These are phyloP conservation scores for Cercospora berteroae DNA, from an alignment of 2,329 filamentous ascomycete species.

Conservation along the genomic window DNA sequence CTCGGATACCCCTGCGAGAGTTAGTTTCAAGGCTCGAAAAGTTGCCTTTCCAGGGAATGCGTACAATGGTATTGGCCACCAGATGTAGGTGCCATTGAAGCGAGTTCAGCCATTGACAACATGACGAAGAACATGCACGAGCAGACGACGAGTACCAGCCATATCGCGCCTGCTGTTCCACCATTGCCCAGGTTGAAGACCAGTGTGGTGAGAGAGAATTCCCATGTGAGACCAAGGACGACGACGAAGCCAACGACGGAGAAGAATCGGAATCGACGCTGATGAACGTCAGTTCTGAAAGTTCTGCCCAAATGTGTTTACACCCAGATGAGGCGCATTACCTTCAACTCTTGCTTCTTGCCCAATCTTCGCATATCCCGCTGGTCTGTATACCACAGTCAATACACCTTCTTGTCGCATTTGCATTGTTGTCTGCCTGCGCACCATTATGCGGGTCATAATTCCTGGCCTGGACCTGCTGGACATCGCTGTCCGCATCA, in stretches of 20 bases:
- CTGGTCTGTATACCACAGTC: slow-evolving; percentile 19
- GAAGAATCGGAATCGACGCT: slow-evolving; percentile 34
- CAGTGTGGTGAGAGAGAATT: slow-evolving; percentile 25
- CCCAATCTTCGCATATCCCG: slow-evolving; percentile 27
- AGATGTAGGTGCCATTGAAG: slow-evolving; percentile 55
- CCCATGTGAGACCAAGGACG: slow-evolving; percentile 32
- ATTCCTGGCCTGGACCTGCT: slow-evolving; percentile 22
- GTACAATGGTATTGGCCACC: slow-evolving; percentile 48
- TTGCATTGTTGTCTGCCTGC: neutral
- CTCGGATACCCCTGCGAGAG: slow-evolving; percentile 42
- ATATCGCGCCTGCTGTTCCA: slow-evolving; percentile 55
- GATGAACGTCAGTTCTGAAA: slow-evolving; percentile 11
- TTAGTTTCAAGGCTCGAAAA: neutral
- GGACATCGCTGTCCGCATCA: slow-evolving; percentile 23
- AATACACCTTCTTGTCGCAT: neutral
- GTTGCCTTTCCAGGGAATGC: slow-evolving; percentile 31
- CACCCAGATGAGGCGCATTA: neutral
- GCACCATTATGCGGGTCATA: slow-evolving; percentile 26
- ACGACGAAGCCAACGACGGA: slow-evolving; percentile 33
- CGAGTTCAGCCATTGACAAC: slow-evolving; percentile 51
- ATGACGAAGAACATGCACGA: slow-evolving; percentile 33
- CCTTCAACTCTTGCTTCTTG: slow-evolving; percentile 29
- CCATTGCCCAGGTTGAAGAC: slow-evolving; percentile 44
- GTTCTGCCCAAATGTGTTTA: neutral
- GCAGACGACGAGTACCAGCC: slow-evolving; percentile 40